Percentiles rank a stretch among this genome's conserved stretches.
phyloP scores from a whole-genome alignment of 78 protist genomes.

The Dictyostelium discoideum region dicty_2.7 NC_007088.5:4466001-4466500 shows the following conservation, averaged over 20 bases:
- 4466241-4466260: background rate
- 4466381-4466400: background rate
- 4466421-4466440: background rate
- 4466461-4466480: background rate
- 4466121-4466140: background rate
- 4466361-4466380: conserved; percentile 20
- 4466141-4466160: conserved; percentile 13
- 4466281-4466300: background rate
- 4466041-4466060: conserved; percentile 1
- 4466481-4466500: background rate
- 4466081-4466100: background rate
- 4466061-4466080: background rate
- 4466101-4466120: background rate
- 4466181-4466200: background rate
- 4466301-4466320: background rate
- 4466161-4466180: background rate
- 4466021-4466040: background rate
- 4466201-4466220: conserved; percentile 51
- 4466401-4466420: conserved; percentile 1
- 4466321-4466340: conserved; percentile 22
- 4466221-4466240: background rate
- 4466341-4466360: conserved; percentile 54
- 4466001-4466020: conserved; percentile 2
- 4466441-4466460: background rate
- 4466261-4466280: background rate